Conservation (phyloP, 2,329 filamentous ascomycete species). For the Xylariales sp. region DNA sequence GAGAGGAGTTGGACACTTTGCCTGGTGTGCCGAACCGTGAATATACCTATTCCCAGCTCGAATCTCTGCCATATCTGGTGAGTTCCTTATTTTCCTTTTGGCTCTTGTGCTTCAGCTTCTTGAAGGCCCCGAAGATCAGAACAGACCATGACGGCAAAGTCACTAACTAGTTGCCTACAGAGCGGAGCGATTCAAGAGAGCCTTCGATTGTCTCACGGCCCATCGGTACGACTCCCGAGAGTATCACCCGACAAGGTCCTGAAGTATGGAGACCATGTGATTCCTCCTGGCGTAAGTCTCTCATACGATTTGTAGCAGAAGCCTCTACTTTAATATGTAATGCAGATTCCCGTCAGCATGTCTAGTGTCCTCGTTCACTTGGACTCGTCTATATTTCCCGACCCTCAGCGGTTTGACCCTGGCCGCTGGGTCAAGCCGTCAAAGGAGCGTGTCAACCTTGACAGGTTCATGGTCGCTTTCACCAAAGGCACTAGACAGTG, state of each 20-base stretch:
- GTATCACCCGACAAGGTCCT: background rate
- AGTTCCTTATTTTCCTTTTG: background rate
- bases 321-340: background rate
- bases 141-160: background rate
- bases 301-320: no score
- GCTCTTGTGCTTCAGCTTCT: background rate
- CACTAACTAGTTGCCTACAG: background rate
- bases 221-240: background rate
- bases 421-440: no score
- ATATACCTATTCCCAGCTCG: background rate
- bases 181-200: background rate
- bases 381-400: background rate
- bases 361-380: background rate
- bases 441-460: background rate
- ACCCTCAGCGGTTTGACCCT: background rate
- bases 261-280: no score
- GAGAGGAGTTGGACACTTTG: background rate
- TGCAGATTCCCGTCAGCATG: conserved; percentile 2
- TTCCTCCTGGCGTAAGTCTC: no score
- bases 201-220: background rate
- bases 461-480: background rate
- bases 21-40: background rate
- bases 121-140: background rate
- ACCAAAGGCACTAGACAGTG: background rate
- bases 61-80: background rate